Evolutionary conservation across 2,329 filamentous ascomycete genomes (phyloP), one percentile per base, ranked within the genome.

Genomic region (Fusarium sp.): DNA sequence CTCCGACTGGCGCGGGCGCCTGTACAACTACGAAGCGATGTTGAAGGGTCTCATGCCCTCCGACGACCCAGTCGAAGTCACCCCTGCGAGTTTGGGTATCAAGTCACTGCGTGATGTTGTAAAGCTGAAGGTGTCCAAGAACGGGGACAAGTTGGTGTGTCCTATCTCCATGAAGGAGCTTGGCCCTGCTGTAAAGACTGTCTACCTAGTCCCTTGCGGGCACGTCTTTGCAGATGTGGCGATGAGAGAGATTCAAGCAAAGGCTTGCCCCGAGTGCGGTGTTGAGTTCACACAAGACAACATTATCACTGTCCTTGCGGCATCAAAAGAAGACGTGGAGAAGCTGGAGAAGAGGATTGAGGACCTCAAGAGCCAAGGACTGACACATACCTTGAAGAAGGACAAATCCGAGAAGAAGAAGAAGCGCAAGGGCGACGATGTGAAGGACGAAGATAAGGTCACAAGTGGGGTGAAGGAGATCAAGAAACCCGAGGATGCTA

Each of bases 1-100:
- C 0, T 96, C 94, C 0, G 96, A 99, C 79, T 91, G 86, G 65
- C 85, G 87, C 6, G 96, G 96, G 2, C 89, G 90, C 20, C 85
- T 99, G 0, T 99, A 97, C 85, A 98, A 97, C 77, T 98, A 98
- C 80, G 94, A 98, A 76, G 89, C 93, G 0, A 86, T 98, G 20
- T 84, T 99, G 56, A 83, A 83, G n/a, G 83, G 82, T 5, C 76
- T 89, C 19, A 82, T 87, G 75, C 80, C 89, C 76, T 71, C 77
- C 24, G 87, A 92, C 70, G 89, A 89, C 43, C 87, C 91, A 55
- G 84, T 68, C 53, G 79, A 82, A 40, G 57, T 72, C 7, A 74
- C 78, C 2, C 85, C 87, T 35, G 76, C 81, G 19, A 79, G 82
- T 13, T 80, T 85, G 6, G 85, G 84, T n/a, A 90, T 99, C 63